These are phyloP conservation scores for Blastobotrys terrestris DNA, from an alignment of 805 yeast genomes.

Conservation along the genomic window DNA sequence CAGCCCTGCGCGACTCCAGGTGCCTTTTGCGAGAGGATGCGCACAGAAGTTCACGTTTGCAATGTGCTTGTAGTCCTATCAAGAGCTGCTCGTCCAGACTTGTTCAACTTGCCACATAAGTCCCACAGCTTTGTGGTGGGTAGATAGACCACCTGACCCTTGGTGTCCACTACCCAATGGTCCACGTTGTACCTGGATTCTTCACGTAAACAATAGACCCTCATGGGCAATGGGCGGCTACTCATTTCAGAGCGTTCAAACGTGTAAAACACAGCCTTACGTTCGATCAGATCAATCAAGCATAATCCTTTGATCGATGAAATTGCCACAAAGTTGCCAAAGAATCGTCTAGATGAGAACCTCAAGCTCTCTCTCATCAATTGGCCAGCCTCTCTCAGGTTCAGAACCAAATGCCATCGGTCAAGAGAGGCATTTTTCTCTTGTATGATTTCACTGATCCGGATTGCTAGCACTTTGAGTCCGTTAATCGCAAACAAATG, in stretches of 20 bases:
- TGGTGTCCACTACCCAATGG: background rate
- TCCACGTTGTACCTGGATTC: background rate
- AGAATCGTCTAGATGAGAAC: background rate
- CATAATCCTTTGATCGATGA: background rate
- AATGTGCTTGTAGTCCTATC: background rate
- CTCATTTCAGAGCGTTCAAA: background rate
- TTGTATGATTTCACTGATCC: background rate
- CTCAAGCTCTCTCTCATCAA: background rate
- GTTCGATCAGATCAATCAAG: background rate
- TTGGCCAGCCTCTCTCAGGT: background rate
- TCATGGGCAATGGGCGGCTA: background rate
- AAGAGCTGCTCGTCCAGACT: background rate
- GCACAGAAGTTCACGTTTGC: too few relatives aligned
- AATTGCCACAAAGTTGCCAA: background rate
- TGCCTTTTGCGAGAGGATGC: too few relatives aligned
- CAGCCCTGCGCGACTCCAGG: too few relatives aligned
- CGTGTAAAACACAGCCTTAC: background rate
- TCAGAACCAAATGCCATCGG: background rate
- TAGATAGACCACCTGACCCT: conserved; percentile 1
- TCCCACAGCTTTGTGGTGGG: background rate
- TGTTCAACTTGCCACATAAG: background rate
- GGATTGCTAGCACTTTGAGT: background rate
- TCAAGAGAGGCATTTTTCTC: background rate
- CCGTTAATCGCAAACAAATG: background rate
- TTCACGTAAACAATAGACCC: background rate